These are phyloP conservation scores for Ceratocystis alfenasii DNA, from an alignment of 2,329 filamentous ascomycete genomes.

Conservation along the genomic window DNA sequence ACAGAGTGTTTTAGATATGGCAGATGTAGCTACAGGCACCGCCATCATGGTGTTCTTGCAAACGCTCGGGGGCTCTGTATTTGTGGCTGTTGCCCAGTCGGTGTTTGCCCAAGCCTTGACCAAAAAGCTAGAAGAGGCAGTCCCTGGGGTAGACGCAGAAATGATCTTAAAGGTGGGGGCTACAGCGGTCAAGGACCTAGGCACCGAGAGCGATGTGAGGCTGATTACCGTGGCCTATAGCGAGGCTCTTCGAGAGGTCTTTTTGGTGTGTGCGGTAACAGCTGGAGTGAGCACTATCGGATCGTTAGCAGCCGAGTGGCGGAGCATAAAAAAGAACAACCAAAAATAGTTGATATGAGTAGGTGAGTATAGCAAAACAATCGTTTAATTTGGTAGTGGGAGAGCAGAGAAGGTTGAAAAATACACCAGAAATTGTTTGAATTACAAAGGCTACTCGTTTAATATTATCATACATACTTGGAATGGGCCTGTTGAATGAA, in stretches of 20 bases:
- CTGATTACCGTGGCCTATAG: conserved; percentile 13
- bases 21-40: conserved; percentile 37
- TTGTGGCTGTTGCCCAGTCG: conserved; percentile 40
- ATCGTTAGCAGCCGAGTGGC: conserved; percentile 16
- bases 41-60: conserved; percentile 38
- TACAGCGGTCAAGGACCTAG: conserved; percentile 12
- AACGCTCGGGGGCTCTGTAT: conserved; percentile 36
- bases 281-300: conserved; percentile 17
- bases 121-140: background rate
- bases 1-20: conserved; percentile 34
- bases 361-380: background rate
- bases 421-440: background rate
- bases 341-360: background rate
- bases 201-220: background rate
- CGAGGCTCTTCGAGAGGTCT: conserved; percentile 15
- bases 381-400: background rate
- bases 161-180: conserved; percentile 13
- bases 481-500: too few species aligned
- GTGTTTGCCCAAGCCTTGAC: conserved; percentile 31
- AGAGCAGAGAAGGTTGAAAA: background rate
- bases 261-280: conserved; percentile 17
- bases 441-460: background rate
- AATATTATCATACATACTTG: background rate
- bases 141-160: conserved; percentile 1
- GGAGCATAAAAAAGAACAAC: conserved; percentile 7